A percentile compares a stretch with the other conserved stretches of the same genome.
phyloP scores from a whole-genome alignment of 352 stramenopile species.

The Globisporangium cederbergense region DNA sequence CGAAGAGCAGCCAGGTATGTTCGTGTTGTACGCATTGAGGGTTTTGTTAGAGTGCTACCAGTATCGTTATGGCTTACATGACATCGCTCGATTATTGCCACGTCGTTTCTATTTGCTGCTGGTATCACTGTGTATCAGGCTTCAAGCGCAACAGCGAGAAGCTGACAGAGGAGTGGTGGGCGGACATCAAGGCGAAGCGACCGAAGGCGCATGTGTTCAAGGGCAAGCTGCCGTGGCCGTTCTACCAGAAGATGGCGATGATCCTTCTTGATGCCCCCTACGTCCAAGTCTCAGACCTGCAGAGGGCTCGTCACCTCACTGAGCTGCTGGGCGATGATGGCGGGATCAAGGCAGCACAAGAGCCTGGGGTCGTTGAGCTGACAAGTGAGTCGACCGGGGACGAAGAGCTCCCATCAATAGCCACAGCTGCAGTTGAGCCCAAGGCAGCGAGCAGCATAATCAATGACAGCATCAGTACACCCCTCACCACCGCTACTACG shows the following conservation, averaged over 20 bases:
- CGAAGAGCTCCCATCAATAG: background rate
- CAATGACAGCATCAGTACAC: background rate
- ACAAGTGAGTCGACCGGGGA: background rate
- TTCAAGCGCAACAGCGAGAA: slow-evolving; percentile 31
- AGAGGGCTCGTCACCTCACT: slow-evolving; percentile 21
- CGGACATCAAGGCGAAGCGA: slow-evolving; percentile 30
- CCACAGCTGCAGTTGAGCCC: background rate
- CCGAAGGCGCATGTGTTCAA: slow-evolving; percentile 58
- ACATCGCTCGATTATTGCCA: background rate
- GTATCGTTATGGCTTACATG: background rate
- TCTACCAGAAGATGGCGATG: slow-evolving; percentile 39
- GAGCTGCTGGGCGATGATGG: slow-evolving; percentile 19
- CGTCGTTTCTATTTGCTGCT: too few relatives aligned
- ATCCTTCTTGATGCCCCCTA: slow-evolving; percentile 32
- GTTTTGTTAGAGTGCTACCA: background rate
- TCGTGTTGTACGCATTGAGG: too few relatives aligned
- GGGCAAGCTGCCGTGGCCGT: slow-evolving; percentile 52
- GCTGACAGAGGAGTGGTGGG: slow-evolving; percentile 49
- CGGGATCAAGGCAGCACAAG: background rate
- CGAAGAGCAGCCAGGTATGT: slow-evolving; percentile 28
- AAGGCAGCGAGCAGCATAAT: background rate
- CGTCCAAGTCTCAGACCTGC: slow-evolving; percentile 15
- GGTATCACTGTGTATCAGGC: slow-evolving; percentile 9
- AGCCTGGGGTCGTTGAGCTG: background rate
- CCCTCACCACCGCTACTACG: background rate